Percentiles rank a stretch among this genome's conserved stretches.
Evolutionary conservation across 345 rosid species (phyloP).

Genomic region (Raphanus raphanistrum): DNA sequence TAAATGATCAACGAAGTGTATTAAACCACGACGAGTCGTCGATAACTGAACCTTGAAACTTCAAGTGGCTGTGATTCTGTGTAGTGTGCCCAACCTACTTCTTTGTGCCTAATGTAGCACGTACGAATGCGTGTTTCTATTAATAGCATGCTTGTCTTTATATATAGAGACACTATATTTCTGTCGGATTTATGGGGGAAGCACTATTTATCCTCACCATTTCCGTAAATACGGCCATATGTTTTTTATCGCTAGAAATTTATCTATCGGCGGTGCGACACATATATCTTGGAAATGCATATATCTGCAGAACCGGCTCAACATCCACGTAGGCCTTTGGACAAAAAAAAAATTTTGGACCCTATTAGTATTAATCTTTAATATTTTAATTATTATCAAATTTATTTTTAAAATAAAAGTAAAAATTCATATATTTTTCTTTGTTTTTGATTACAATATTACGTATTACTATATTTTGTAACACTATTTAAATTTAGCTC

Average conservation of each 20-base stretch:
- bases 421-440: too few relatives aligned
- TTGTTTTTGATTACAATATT: too few relatives aligned
- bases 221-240: neutral
- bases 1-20: neutral
- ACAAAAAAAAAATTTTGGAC: too few relatives aligned
- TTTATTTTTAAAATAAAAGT: too few relatives aligned
- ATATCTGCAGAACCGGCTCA: too few relatives aligned
- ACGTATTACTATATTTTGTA: too few relatives aligned
- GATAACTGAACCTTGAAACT: neutral
- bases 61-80: constrained; percentile 2
- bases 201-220: neutral
- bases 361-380: too few relatives aligned
- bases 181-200: constrained; percentile 6
- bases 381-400: too few relatives aligned
- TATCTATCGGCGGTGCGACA: neutral
- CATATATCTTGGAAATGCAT: constrained; percentile 16
- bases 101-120: neutral
- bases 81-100: neutral
- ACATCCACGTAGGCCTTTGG: too few relatives aligned
- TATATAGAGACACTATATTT: constrained; percentile 12
- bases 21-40: constrained; percentile 11
- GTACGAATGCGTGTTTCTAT: constrained; percentile 5
- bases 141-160: constrained; percentile 13
- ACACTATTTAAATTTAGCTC: too few relatives aligned
- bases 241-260: neutral